Percentiles rank a stretch among this genome's conserved stretches.
Conservation (phyloP, 176 grass and related monocot genomes). For the Ananas comosus region DNA sequence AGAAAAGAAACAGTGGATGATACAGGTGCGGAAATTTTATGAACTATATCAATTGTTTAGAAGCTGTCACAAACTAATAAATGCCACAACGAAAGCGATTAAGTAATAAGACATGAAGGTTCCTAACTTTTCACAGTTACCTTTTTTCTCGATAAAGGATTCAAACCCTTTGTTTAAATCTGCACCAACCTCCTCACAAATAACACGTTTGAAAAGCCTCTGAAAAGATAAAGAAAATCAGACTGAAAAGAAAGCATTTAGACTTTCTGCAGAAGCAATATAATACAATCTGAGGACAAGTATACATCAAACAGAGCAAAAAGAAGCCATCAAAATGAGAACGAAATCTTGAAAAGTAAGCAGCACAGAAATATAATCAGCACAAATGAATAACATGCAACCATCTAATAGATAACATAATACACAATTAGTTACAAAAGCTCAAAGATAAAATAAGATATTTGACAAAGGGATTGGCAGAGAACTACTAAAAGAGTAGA, state of each 20-base stretch:
- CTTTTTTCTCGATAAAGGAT: slow-evolving; percentile 83
- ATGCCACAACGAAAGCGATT: too few relatives aligned
- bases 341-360: not conserved
- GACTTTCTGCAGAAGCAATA: too few relatives aligned
- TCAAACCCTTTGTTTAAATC: slow-evolving; percentile 94
- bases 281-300: not conserved
- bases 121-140: slow-evolving; percentile 13
- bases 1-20: too few relatives aligned
- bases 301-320: slow-evolving; percentile 3
- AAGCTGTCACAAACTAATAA: too few relatives aligned
- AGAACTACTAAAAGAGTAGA: slow-evolving; percentile 4
- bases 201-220: slow-evolving; percentile 90
- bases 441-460: not conserved
- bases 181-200: slow-evolving; percentile 67
- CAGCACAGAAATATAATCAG: not conserved
- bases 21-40: too few relatives aligned
- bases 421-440: not conserved
- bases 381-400: slow-evolving; percentile 5
- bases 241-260: slow-evolving; percentile 1
- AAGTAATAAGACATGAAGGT: too few relatives aligned
- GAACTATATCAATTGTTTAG: too few relatives aligned
- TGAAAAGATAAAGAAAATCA: slow-evolving; percentile 32
- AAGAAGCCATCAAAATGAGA: not conserved
- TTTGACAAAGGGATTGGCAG: not conserved
- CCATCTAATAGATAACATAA: slow-evolving; percentile 5